Base-by-base conservation (phyloP, 768 basidiomycete genomes). In the Pisolithus orientalis region DNA sequence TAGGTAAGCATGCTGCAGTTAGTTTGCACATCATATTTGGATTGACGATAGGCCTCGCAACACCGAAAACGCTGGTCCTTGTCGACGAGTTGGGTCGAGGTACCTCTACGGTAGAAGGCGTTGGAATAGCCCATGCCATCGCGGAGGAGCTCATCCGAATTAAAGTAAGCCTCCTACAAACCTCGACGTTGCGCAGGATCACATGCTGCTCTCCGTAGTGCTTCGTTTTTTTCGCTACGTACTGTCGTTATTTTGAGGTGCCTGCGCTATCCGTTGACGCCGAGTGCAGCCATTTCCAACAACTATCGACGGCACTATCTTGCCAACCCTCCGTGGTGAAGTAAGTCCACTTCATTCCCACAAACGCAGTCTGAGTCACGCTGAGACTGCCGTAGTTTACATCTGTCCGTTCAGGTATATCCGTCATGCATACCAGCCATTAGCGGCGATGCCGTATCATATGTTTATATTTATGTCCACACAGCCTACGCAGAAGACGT, bases 21-120 rank as follows among this genome's bases (percentile, higher is more conserved):
- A 7, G 14, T 11, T 31, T 40, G 27, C 24, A 45, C 28, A 39
- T 9, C 40, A 29, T 45, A 50, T 9, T 55, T 49, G 38, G 28
- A 37, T 16, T 34, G 24, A 29, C 17, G 47, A 39, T 53, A 85
- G 89, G 90, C 0, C 73, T 95, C 13, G 83, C 88, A 6, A 80
- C 84, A 2, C 68, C 78, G 0, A 78, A 77, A 37, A 82, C 85
- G 0, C 72, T 97, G n/a, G 76, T 96, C 4, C 67, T 97, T 8
- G 80, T 98, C 13, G 96, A 99, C 63, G 96, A 99, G 66, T 76
- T 98, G 6, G 95, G 95, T 0, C 78, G 94, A 31, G 95, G 95
- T 1, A 98, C 95, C 1, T 87, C 90, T 3, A 85, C 94, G 0
- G 70, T 74, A 31, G 95, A 88, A 70, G 95, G 80, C 9, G 70